Evolutionary conservation across 352 stramenopile genomes (phyloP), one percentile per base, ranked within the genome.

Genomic region (Phytophthora macrochlamydospora): DNA sequence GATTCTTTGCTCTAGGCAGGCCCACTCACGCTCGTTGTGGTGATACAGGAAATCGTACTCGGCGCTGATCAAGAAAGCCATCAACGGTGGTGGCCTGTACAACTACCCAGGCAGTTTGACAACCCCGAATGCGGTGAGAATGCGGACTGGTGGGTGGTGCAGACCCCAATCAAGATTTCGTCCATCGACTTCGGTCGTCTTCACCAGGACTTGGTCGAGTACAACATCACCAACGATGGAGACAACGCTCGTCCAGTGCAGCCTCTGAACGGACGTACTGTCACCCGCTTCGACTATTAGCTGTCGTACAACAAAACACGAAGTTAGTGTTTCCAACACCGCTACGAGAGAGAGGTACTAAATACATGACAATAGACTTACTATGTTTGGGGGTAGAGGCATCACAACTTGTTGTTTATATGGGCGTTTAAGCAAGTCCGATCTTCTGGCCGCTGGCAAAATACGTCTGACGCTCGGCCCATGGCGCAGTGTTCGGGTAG

Each of bases 91-190:
- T 35, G 60, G 48, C 11, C 46, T 83, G 13, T 89, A 72, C 65
- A 92, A 92, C 71, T 92, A 92, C 75, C 56, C 77, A 0, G 83
- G 83, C n/a, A 90, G 83, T 18, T 67, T 89, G 13, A 92, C 81
- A 18, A 89, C 77, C 1, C 83, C 0, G 55, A 43, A 11, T 92
- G 83, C 35, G 56, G 65, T 44, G 83, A 90, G 57, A 79, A 57
- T 43, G 83, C 78, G 1, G 72, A 89, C 58, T 92, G 83, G 83
- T 92, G 81, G 79, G 73, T 92, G 24, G 61, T 90, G 44, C 50
- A 83, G 55, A 73, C 65, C 28, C 76, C 80, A 14, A 60, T 91
- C 43, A 75, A 65, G 35, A 77, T 91, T 46, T 84, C 75, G 0
- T 30, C 57, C 0, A 14, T 38, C 4, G 76, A 87, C 57, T 73